These are phyloP conservation scores for Hymenoscyphus occultus DNA, from an alignment of 2,329 filamentous ascomycete genomes.

Conservation along the genomic window DNA sequence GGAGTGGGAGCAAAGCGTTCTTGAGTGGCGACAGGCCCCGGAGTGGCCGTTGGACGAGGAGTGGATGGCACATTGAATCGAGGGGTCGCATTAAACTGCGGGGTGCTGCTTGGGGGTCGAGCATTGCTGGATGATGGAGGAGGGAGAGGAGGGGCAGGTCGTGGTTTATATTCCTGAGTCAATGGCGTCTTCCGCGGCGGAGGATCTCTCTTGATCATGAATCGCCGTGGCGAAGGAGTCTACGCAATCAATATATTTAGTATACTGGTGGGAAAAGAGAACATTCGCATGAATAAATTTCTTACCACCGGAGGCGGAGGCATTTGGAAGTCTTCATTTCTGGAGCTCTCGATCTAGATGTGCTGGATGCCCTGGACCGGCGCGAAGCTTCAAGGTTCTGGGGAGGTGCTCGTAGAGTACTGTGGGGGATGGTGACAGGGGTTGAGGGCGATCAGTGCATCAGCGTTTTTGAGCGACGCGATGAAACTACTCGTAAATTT, in stretches of 20 bases:
- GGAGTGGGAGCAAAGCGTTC: slow-evolving; percentile 15
- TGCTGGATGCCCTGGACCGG: neutral
- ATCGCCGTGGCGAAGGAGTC: slow-evolving; percentile 40
- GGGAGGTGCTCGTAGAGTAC: no score
- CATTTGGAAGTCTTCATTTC: slow-evolving; percentile 30
- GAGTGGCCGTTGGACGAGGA: slow-evolving; percentile 27
- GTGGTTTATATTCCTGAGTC: slow-evolving; percentile 22
- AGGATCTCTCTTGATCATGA: slow-evolving; percentile 35
- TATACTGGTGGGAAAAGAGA: neutral
- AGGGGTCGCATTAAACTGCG: slow-evolving; percentile 37
- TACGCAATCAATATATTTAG: slow-evolving; percentile 16
- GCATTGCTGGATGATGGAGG: slow-evolving; percentile 2
- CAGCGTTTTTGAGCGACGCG: neutral
- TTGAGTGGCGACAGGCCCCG: slow-evolving; percentile 24
- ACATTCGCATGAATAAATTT: neutral
- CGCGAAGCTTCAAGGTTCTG: neutral
- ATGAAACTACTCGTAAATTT: neutral
- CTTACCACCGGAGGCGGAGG: slow-evolving; percentile 36
- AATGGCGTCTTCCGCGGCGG: slow-evolving; percentile 24
- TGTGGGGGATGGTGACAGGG: neutral
- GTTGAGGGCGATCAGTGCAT: neutral
- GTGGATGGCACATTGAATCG: slow-evolving; percentile 36
- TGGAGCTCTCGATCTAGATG: neutral
- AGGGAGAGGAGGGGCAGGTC: neutral
- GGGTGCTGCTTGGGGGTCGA: slow-evolving; percentile 24